Percentiles rank a stretch among this genome's conserved stretches.
Conservation (phyloP, 2,329 filamentous ascomycete genomes). For the Microcera coccophila region DNA sequence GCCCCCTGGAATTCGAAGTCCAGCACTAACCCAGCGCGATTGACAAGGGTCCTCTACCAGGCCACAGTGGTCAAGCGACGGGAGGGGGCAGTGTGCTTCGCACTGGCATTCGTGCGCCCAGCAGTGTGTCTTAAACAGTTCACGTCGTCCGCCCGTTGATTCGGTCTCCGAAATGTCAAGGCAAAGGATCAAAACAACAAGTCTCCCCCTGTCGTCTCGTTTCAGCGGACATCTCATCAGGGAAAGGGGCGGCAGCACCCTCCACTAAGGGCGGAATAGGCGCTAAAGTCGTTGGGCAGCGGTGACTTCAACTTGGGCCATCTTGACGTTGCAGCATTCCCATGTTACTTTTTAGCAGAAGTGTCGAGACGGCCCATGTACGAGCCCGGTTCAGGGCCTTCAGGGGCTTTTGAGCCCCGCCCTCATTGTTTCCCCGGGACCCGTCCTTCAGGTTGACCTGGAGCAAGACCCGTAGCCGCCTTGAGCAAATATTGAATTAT, state of each 20-base stretch:
- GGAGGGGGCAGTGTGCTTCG: too few relatives aligned
- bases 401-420: background rate
- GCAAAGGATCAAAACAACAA: too few relatives aligned
- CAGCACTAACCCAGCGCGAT: background rate
- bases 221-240: background rate
- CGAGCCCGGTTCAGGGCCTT: background rate
- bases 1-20: conserved; percentile 1
- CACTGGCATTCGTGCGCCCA: too few relatives aligned
- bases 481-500: background rate
- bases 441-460: background rate
- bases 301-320: background rate
- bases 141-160: too few relatives aligned
- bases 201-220: too few relatives aligned
- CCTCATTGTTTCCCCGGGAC: background rate
- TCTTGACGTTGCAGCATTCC: too few relatives aligned
- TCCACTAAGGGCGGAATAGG: background rate
- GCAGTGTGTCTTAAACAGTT: too few relatives aligned
- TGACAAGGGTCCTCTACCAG: background rate
- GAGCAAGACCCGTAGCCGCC: background rate
- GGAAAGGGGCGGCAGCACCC: background rate
- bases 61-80: too few relatives aligned
- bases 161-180: too few relatives aligned
- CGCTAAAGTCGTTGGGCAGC: background rate
- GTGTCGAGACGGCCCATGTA: background rate
- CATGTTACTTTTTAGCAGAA: background rate